These are phyloP conservation scores for Fusarium nanum DNA, from an alignment of 2,329 filamentous ascomycete species.

Conservation along the genomic window DNA sequence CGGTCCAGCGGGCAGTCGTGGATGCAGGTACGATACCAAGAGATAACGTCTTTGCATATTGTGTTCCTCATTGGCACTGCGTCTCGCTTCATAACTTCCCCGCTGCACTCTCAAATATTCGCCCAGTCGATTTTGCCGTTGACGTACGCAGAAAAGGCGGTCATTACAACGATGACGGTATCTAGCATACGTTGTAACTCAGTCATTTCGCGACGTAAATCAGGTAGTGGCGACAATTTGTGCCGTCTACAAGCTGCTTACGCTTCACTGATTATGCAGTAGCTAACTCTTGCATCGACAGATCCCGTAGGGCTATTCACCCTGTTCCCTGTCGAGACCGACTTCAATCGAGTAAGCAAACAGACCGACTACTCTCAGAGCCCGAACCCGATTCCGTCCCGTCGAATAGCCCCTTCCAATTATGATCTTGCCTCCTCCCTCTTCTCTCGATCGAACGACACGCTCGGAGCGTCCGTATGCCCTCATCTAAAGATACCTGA, in stretches of 20 bases:
- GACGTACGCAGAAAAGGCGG: constrained; percentile 28
- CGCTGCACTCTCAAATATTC: constrained; percentile 7
- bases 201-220: constrained; percentile 3
- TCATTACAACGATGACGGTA: constrained; percentile 8
- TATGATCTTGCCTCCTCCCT: neutral
- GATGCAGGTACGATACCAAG: neutral
- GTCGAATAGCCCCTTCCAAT: neutral
- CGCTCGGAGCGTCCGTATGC: neutral
- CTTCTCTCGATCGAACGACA: neutral
- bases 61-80: constrained; percentile 12
- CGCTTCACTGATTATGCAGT: neutral
- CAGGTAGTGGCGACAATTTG: neutral
- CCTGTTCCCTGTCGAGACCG: constrained; percentile 5
- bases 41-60: neutral
- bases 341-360: constrained; percentile 3
- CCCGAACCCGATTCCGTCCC: constrained; percentile 23
- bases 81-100: constrained; percentile 10
- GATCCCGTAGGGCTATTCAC: neutral
- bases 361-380: neutral
- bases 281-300: constrained; percentile 1
- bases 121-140: neutral
- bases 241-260: neutral
- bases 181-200: constrained; percentile 11
- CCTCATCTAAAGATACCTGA: neutral
- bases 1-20: neutral